These are phyloP conservation scores for Monocercomonoides exilis DNA, from an alignment of 78 protist genomes.

Conservation along the genomic window DNA sequence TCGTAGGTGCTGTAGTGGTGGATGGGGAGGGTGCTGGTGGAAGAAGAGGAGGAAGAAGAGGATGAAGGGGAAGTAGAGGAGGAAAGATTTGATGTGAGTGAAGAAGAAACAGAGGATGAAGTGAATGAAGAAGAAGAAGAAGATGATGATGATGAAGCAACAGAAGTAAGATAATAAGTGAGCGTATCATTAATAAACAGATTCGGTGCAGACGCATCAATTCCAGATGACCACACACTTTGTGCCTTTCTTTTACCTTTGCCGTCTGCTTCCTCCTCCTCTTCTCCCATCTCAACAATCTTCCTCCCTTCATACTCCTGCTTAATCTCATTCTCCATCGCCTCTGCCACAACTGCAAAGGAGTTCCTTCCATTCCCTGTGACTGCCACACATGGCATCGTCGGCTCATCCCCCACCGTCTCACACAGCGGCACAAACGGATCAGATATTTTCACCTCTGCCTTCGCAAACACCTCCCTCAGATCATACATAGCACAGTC, in stretches of 20 bases:
- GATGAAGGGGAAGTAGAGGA: too few species aligned
- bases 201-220: neutral
- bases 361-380: constrained; percentile 66
- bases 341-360: neutral
- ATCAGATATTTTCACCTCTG: constrained; percentile 90
- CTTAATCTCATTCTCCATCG: constrained; percentile 41
- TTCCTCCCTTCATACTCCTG: too few species aligned
- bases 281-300: too few species aligned
- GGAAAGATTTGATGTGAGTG: too few species aligned
- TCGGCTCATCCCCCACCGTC: constrained; percentile 85
- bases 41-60: too few species aligned
- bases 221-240: neutral
- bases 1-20: neutral
- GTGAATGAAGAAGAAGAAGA: too few species aligned
- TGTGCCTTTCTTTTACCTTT: too few species aligned
- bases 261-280: neutral
- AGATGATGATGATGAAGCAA: too few species aligned
- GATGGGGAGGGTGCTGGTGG: neutral
- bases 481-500: constrained; percentile 92
- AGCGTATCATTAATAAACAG: neutral
- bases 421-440: constrained; percentile 86
- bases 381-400: constrained; percentile 79
- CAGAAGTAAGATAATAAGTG: too few species aligned
- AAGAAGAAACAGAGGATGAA: too few species aligned
- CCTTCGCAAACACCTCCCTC: constrained; percentile 58